Evolutionary conservation across 129 eudicot species (phyloP), one percentile per base, ranked within the genome.

Genomic region (Sambucus nigra): DNA sequence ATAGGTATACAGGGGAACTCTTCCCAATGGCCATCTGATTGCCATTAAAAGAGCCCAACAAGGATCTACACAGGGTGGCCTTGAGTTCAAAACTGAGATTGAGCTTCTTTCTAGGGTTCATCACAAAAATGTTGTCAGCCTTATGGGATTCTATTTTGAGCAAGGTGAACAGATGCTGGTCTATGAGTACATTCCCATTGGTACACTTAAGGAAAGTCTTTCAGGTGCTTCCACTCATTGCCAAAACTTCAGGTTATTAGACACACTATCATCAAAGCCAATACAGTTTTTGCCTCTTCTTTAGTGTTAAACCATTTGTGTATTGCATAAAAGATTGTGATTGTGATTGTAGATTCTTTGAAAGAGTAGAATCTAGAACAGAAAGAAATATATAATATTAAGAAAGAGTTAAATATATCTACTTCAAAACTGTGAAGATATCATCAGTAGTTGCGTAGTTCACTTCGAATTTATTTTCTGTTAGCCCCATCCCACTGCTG

Each of bases 71-170:
- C 98, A 91, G 76, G 98, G 98, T 47, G 78, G 73, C 23, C 77
- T 56, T 33, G 95, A 91, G 85, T 91, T 91, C 47, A 91, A 91
- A 75, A 91, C 81, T 20, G 98, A 91, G 82, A 91, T 91, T n/a
- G 98, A 91, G 79, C 98, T 91, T 60, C 88, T 91, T 61, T 91
- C 98, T 19, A 74, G 98, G 39, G 95, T 91, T 68, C 98, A 91
- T 70, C 98, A 91, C 79, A 85, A 85, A 81, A 91, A 91, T 51
- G 81, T 91, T 49, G 98, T 91, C 39, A 55, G 78, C 47, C 86
- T 91, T 16, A 68, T 85, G 0, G 98, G 98, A 53, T 91, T 85
- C 61, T 91, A 95, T 66, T 91, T 81, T 7, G 87, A 81, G 47
- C 76, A 65, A 57, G 84, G 70, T 29, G 98, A 85, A 73, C 88